These are phyloP conservation scores for Hyparrhenia diplandra DNA, from an alignment of 176 grass and related monocot species.

Conservation along the genomic window DNA sequence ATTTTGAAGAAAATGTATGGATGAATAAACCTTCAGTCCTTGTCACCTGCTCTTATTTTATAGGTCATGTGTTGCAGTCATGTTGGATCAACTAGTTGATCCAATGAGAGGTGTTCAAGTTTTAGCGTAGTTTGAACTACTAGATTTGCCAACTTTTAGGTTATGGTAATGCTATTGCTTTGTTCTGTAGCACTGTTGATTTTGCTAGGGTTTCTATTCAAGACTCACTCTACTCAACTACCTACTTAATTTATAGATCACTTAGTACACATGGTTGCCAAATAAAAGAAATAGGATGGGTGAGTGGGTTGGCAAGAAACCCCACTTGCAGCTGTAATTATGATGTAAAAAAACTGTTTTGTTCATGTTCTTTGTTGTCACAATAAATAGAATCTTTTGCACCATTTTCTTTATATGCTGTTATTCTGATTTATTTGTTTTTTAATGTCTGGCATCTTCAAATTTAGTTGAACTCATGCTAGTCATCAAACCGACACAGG, in stretches of 20 bases:
- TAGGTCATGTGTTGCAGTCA: no score
- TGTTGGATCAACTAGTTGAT: no score
- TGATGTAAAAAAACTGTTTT: background rate
- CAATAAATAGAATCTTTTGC: background rate
- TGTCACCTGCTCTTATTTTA: no score
- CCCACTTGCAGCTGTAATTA: background rate
- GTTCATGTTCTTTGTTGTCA: background rate
- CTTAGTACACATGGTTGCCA: background rate
- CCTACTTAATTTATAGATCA: background rate
- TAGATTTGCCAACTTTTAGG: no score
- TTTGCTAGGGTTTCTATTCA: background rate
- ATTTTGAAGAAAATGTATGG: no score
- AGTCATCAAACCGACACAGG: background rate
- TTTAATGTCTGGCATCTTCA: background rate
- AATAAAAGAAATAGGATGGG: background rate
- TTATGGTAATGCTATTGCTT: no score
- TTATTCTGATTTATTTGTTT: constrained; percentile 24
- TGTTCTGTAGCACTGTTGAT: no score
- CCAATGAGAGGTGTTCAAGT: no score
- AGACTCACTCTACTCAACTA: background rate
- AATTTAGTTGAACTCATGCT: background rate
- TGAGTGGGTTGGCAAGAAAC: background rate
- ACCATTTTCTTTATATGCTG: background rate
- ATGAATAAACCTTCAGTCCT: no score
- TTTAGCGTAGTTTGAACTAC: no score